Percentiles rank a stretch among this genome's conserved stretches.
Conservation (phyloP, 371 early-diverging fungal species). For the Conidiobolus incongruus region DNA sequence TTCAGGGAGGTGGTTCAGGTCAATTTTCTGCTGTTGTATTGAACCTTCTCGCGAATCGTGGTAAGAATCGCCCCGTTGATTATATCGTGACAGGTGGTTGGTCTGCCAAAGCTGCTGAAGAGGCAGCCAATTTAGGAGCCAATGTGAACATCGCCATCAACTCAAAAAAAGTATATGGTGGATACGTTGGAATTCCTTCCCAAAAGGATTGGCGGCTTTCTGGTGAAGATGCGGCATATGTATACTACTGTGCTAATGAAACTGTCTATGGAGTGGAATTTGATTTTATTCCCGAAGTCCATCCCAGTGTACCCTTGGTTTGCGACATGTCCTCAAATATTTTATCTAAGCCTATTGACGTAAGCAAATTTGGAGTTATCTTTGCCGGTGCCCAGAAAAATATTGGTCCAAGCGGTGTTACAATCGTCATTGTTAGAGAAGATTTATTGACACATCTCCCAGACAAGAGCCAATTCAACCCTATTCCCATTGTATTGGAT, state of each 20-base stretch:
- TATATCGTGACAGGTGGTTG: constrained; percentile 87
- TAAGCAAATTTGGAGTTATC: constrained; percentile 62
- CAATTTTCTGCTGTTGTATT: constrained; percentile 77
- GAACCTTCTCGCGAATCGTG: constrained; percentile 57
- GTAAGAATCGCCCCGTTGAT: constrained; percentile 30
- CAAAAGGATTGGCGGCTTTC: constrained; percentile 38
- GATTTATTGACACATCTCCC: constrained; percentile 36
- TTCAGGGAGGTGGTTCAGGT: constrained; percentile 89
- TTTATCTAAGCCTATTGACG: constrained; percentile 62
- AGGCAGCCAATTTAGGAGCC: constrained; percentile 58
- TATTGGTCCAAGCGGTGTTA: constrained; percentile 87
- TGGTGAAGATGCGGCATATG: constrained; percentile 44
- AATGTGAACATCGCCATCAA: constrained; percentile 40
- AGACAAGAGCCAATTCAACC: constrained; percentile 8
- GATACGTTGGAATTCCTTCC: constrained; percentile 29
- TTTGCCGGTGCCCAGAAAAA: constrained; percentile 97
- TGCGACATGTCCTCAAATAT: constrained; percentile 92
- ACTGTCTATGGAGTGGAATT: constrained; percentile 93
- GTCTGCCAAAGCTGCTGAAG: constrained; percentile 73
- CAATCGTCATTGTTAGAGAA: constrained; percentile 73
- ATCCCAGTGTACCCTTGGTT: constrained; percentile 51
- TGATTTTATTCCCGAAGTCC: constrained; percentile 22
- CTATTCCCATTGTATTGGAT: constrained; percentile 65
- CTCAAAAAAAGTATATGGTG: constrained; percentile 20
- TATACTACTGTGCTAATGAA: constrained; percentile 93